These are phyloP conservation scores for Haberlea rhodopensis DNA, from an alignment of 257 asterid species.

Conservation along the genomic window DNA sequence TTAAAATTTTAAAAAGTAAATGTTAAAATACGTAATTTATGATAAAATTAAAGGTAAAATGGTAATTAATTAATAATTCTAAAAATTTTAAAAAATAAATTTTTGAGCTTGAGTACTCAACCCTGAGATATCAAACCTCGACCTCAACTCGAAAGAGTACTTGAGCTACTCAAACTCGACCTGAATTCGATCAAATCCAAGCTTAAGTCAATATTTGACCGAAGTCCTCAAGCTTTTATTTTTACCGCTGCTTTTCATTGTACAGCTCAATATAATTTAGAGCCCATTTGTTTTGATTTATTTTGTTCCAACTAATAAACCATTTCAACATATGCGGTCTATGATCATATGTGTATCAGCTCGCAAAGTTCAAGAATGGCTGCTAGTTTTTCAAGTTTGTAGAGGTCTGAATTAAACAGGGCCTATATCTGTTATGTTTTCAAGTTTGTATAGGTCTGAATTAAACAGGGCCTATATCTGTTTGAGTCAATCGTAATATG, in stretches of 20 bases:
- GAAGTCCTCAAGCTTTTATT: slow-evolving; percentile 12
- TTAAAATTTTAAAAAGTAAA: too few species aligned
- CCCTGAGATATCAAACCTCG: background rate
- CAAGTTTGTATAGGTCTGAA: background rate
- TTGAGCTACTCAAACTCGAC: background rate
- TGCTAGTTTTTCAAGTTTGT: slow-evolving; percentile 13
- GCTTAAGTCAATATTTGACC: background rate
- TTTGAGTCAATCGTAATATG: slow-evolving; percentile 6
- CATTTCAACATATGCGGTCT: background rate
- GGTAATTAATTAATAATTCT: background rate
- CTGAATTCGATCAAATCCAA: background rate
- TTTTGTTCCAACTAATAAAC: background rate
- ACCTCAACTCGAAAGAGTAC: background rate
- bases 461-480: slow-evolving; percentile 4
- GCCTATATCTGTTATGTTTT: background rate
- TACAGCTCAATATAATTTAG: slow-evolving; percentile 9
- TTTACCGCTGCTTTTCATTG: slow-evolving; percentile 21
- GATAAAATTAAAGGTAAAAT: background rate
- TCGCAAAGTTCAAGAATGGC: slow-evolving; percentile 18
- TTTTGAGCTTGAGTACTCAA: background rate
- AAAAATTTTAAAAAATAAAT: too few species aligned
- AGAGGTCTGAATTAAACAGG: slow-evolving; percentile 7
- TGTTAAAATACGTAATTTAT: background rate
- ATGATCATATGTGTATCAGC: background rate
- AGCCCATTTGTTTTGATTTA: slow-evolving; percentile 18